phyloP scores from a whole-genome alignment of 2,329 filamentous ascomycete species.

The Aspergillus spinulosporus region DNA sequence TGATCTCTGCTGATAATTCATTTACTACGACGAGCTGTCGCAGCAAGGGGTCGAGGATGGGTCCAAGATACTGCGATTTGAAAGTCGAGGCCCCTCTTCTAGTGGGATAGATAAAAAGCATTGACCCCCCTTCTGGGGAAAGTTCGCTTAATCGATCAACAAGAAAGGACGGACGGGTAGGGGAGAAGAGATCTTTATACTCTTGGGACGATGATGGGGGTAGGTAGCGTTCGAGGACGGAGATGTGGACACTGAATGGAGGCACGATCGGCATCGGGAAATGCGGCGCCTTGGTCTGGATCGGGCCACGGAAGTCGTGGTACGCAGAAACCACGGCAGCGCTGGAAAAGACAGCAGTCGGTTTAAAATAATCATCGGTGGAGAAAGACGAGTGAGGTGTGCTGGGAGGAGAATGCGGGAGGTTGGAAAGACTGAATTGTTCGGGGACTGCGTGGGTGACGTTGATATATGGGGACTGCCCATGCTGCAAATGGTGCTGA shows the following conservation, averaged over 20 bases:
- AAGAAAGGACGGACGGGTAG: conserved; percentile 57
- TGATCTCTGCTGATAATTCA: conserved; percentile 58
- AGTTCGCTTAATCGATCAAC: conserved; percentile 63
- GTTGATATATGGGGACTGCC: conserved; percentile 61
- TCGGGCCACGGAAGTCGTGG: conserved; percentile 54
- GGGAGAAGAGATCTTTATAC: conserved; percentile 59
- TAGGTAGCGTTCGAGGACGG: conserved; percentile 65
- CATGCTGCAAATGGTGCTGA: conserved; percentile 52
- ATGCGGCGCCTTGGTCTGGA: conserved; percentile 41
- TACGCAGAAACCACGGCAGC: conserved; percentile 61
- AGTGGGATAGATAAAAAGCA: conserved; percentile 65
- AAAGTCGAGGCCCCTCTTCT: conserved; percentile 58
- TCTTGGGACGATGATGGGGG: conserved; percentile 61
- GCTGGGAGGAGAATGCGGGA: conserved; percentile 63
- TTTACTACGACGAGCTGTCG: conserved; percentile 61
- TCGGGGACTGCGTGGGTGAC: conserved; percentile 65
- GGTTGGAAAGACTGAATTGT: conserved; percentile 61
- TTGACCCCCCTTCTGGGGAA: conserved; percentile 56
- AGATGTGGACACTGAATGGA: conserved; percentile 60
- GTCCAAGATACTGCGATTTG: conserved; percentile 59
- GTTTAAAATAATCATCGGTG: conserved; percentile 62
- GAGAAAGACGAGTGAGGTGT: conserved; percentile 53
- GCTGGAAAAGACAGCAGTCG: conserved; percentile 59
- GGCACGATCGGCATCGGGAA: conserved; percentile 60
- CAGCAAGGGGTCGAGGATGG: conserved; percentile 61